Base-by-base conservation (phyloP, 208 protist species). In the Angomonas ambiguus region DNA sequence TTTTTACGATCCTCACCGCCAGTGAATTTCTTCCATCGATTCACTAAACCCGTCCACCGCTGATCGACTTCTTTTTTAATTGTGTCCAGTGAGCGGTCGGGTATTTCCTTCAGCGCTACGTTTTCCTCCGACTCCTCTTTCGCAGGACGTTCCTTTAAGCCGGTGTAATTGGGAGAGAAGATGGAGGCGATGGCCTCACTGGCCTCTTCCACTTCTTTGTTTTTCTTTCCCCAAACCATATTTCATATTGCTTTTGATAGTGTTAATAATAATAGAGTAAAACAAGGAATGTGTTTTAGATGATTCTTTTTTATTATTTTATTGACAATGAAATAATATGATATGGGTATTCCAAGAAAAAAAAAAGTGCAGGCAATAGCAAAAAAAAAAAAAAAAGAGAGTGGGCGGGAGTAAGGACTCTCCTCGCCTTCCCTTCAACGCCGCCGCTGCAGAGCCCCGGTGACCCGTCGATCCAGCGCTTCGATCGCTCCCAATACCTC, bases 401-500 rank as follows among this genome's bases (percentile, higher is more conserved):
- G 10, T 55, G 10, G 8, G 32, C 3, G 30, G 32, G 25, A 10
- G 30, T 10, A 16, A 61, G 11, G 33, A 55, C 35, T 41, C 35
- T 13, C 13, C 13, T 13, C 35, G 13, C 13, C 35, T 13, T 13
- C 35, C 35, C 13, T 41, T 25, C 22, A 41, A 16, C 56, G 32
- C 51, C 51, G 51, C 49, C 83, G 78, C 48, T 82, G 71, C 48
- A 95, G 71, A 0, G 88, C 88, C 16, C 80, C 82, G 13, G 80
- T 63, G 22, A 95, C 86, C 33, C 79, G 80, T 18, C 79, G 79
- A 62, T 95, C 87, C 55, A 95, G 78, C 33, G 80, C 85, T 24
- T 85, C 77, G 60, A 95, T 95, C 56, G 87, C 83, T 24, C 79
- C 77, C n/a, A 95, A 71, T 45, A 95, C 79, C 72, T 95, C 84